Evolutionary conservation across 2,329 filamentous ascomycete species (phyloP), one percentile per base, ranked within the genome.

Genomic region (Fusarium euwallaceae): DNA sequence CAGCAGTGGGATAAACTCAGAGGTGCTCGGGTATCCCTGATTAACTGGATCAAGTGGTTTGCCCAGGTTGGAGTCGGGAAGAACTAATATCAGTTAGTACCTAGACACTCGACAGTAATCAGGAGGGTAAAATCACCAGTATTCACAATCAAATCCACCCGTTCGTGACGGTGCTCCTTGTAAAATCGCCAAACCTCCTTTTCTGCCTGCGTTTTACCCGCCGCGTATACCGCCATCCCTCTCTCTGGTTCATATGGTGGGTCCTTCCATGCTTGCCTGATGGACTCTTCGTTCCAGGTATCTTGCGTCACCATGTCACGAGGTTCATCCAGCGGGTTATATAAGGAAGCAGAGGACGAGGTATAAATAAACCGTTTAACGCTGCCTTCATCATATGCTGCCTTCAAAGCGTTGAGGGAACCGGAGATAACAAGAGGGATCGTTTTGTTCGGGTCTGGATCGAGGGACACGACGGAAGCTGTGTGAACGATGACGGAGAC

Each of bases 301-400:
- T 68, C 65, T n/a, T 66, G n/a, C 4, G 66, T 66, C 10, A 62
- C 36, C 5, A 45, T 29, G 2, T 17, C 6, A 1, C n/a, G 16
- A 10, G 51, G 29, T 11, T 17, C 12, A 2, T 61, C 64, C 10
- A 36, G 39, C 4, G 22, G 36, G 22, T 20, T 48, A 24, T 36
- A 62, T 24, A 43, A 34, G 27, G 75, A 71, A 0, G 71, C 39
- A 1, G 75, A 67, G 6, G 75, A 77, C 0, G 75, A 77, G 0
- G 75, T 77, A 5, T 63, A 63, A 2, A 87, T 83, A 34, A 87
- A 82, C 2, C 83, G 79, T 64, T 81, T 82, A 1, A 88, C 79
- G 6, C 78, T 78, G 0, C 82, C 70, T 27, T 83, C 79, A 1
- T 64, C 71, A 17, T 78, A 76, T 0, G 85, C 84, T 0, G 84